These are phyloP conservation scores for Ustilaginoidea virens DNA, from an alignment of 2,329 filamentous ascomycete species.

Conservation along the genomic window DNA sequence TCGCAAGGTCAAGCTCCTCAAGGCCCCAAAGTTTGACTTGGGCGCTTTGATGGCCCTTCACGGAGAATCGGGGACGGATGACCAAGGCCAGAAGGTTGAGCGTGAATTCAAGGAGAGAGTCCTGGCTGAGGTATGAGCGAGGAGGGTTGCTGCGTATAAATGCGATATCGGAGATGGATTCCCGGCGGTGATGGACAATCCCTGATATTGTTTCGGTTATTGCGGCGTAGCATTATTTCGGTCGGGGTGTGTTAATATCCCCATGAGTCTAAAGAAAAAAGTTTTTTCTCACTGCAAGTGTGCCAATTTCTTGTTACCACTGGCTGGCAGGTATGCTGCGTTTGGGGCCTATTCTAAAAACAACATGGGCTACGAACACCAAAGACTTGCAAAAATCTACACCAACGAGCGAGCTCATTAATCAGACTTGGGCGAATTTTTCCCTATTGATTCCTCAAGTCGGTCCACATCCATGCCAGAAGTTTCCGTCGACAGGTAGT, in stretches of 20 bases:
- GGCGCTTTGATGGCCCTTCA: constrained; percentile 91
- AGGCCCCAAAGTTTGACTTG: constrained; percentile 97
- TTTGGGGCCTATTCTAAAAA: no score
- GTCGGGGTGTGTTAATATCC: constrained; percentile 25
- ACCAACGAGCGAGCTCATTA: no score
- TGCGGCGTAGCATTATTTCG: constrained; percentile 27
- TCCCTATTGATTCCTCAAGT: no score
- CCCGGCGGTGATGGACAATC: constrained; percentile 17
- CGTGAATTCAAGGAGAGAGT: constrained; percentile 98
- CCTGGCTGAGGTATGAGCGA: constrained; percentile 76
- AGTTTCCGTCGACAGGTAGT: no score
- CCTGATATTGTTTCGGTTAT: constrained; percentile 27
- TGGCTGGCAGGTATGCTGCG: no score
- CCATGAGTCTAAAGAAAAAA: constrained; percentile 18
- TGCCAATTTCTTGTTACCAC: no score
- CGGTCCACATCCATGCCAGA: no score
- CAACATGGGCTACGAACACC: no score
- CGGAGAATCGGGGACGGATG: constrained; percentile 91
- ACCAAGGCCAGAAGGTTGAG: constrained; percentile 97
- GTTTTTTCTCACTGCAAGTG: no score
- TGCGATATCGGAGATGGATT: constrained; percentile 15
- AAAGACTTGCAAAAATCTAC: no score
- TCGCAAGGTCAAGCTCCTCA: constrained; percentile 99
- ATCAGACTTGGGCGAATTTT: no score
- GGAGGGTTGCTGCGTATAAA: constrained; percentile 13